Conservation (phyloP, 2,329 filamentous ascomycete genomes). For the Aspergillus latus region DNA sequence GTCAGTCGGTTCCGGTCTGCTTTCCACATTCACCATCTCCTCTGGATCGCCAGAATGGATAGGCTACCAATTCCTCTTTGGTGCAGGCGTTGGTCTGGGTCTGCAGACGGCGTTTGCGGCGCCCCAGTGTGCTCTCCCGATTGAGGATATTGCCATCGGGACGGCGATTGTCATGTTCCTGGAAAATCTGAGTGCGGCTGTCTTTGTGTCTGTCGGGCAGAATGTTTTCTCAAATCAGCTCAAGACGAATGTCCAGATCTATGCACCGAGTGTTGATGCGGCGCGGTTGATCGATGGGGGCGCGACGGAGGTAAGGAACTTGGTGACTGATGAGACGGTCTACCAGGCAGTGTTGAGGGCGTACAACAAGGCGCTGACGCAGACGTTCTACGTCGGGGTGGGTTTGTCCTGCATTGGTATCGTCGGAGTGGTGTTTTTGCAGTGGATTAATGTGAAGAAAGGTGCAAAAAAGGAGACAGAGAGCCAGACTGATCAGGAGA, state of each 20-base stretch:
- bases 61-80: slow-evolving; percentile 17
- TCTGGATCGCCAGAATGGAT: slow-evolving; percentile 13
- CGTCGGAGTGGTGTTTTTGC: slow-evolving; percentile 10
- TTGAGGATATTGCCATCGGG: slow-evolving; percentile 12
- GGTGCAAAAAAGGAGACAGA: not conserved
- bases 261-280: slow-evolving; percentile 13
- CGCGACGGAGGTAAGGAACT: slow-evolving; percentile 11
- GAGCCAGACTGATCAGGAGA: not conserved
- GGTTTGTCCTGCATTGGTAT: slow-evolving; percentile 12
- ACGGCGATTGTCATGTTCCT: slow-evolving; percentile 15
- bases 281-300: slow-evolving; percentile 11
- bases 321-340: not conserved
- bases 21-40: slow-evolving; percentile 4
- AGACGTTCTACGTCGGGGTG: slow-evolving; percentile 18
- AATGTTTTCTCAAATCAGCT: slow-evolving; percentile 21
- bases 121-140: slow-evolving; percentile 4
- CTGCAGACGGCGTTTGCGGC: slow-evolving; percentile 10
- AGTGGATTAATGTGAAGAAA: slow-evolving; percentile 18
- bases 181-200: slow-evolving; percentile 6
- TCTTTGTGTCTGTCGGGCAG: slow-evolving; percentile 16
- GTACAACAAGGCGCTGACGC: slow-evolving; percentile 17
- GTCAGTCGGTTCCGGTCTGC: slow-evolving; percentile 6
- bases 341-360: slow-evolving; percentile 12
- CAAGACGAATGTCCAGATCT: slow-evolving; percentile 1
- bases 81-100: slow-evolving; percentile 12